Base-by-base conservation (phyloP, 2,329 filamentous ascomycete species). In the Scopulariopsis brevicaulis region DNA sequence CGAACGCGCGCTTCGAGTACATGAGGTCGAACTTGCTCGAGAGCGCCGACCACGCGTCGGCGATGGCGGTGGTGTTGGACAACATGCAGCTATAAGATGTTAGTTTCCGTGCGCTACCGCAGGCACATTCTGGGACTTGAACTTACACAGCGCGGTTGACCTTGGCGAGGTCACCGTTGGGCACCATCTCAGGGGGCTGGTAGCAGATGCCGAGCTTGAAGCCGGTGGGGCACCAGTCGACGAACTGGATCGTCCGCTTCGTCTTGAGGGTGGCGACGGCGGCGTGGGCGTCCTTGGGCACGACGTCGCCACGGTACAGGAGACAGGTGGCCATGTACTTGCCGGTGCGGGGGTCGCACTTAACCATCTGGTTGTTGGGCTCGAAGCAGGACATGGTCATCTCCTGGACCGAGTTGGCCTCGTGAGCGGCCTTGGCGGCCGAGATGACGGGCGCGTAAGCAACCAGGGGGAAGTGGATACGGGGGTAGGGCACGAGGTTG, bases 191-290 rank as follows among this genome's bases (percentile, higher is more conserved):
- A 65, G 93, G 93, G 71, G 92, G 89, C 82, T 97, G 92, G 86
- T 95, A 97, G 89, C 92, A 96, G 82, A 99, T 99, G 83, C 94
- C 94, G 67, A 99, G 90, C 89, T 99, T 99, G 88, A 99, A 99
- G 66, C 94, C 94, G 76, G 94, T 99, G 62, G 94, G 94, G 85
- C 94, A 99, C 94, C 94, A 99, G 80, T 99, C 94, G 72, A 99
- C 94, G 73, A 97, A 96, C 79, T 97, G 92, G 73, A 99, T 96
- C 68, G 94, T 96, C 70, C 90, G 89, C 89, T 96, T 97, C 75
- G 94, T 96, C 90, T 97, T 99, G 72, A 97, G 88, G 64, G 89
- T 91, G 62, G 93, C 92, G 66, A 97, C 92, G 64, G 94, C 93
- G 61, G 79, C 84, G 80, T 96, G 90, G 65, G 90, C 89, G 70